A percentile compares a stretch with the other conserved stretches of the same genome.
Evolutionary conservation across 148 eudicot species (phyloP).

Genomic region (Silene uniflora): DNA sequence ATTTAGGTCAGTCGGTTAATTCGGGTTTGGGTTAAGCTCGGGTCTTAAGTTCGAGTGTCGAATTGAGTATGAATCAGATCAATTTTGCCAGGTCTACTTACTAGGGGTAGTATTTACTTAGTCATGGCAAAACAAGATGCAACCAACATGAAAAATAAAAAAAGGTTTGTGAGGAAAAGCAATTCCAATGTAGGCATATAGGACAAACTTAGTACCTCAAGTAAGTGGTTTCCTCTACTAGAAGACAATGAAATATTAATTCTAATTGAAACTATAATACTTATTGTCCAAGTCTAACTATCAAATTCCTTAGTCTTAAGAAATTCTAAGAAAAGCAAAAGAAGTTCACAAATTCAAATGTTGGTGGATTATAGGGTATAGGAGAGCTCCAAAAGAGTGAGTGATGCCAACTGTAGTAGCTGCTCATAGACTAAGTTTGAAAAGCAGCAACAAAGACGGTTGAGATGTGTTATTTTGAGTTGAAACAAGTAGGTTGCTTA

Average conservation of each 20-base stretch:
- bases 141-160: too few relatives aligned
- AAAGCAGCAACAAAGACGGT: constrained; percentile 15
- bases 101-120: too few relatives aligned
- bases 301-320: not conserved
- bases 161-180: too few relatives aligned
- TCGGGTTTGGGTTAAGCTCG: too few relatives aligned
- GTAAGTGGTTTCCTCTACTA: not conserved
- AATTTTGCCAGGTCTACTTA: too few relatives aligned
- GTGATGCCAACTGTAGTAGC: not conserved
- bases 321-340: not conserved
- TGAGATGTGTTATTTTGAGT: constrained; percentile 14
- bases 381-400: not conserved
- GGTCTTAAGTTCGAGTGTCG: too few relatives aligned
- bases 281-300: too few relatives aligned
- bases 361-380: not conserved
- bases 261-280: too few relatives aligned
- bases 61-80: too few relatives aligned
- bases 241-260: not conserved
- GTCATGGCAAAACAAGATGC: too few relatives aligned
- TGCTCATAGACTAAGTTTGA: not conserved
- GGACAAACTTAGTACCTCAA: not conserved
- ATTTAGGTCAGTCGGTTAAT: too few relatives aligned
- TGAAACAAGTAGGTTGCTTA: constrained; percentile 6
- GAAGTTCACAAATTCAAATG: not conserved
- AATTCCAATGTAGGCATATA: too few relatives aligned